Percentiles rank a stretch among this genome's conserved stretches.
Evolutionary conservation across 192 early-diverging fungal species (phyloP).

Genomic region (Dissophora ornata): DNA sequence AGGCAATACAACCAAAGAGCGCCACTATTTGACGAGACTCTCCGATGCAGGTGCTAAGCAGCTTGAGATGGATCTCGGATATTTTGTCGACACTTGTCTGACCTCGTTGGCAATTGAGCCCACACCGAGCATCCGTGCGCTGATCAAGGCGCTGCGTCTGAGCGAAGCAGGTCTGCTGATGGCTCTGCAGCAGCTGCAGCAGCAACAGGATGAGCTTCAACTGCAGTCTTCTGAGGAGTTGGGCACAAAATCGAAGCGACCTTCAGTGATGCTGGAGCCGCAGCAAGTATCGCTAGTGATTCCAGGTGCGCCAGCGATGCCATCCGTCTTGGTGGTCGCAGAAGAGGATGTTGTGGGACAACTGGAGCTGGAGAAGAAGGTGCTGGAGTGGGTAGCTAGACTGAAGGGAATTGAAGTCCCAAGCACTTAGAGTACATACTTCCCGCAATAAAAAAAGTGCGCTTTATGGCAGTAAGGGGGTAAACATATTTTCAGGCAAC

Average conservation of each 20-base stretch:
- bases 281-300: conserved; percentile 27
- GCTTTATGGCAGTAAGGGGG: too few species aligned
- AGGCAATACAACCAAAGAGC: conserved; percentile 6
- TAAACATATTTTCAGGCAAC: too few species aligned
- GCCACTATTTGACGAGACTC: conserved; percentile 28
- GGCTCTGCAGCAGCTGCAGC: conserved; percentile 33
- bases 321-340: conserved; percentile 21
- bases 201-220: conserved; percentile 14
- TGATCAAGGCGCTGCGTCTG: conserved; percentile 34
- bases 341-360: conserved; percentile 27
- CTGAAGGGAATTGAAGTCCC: conserved; percentile 23
- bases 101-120: conserved; percentile 35
- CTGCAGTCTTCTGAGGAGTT: background rate
- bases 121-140: conserved; percentile 28
- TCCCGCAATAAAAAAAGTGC: too few species aligned
- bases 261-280: background rate
- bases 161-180: conserved; percentile 35
- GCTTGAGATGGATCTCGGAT: conserved; percentile 71
- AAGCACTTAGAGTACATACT: conserved; percentile 1
- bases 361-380: conserved; percentile 20
- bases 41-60: conserved; percentile 64
- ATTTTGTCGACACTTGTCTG: conserved; percentile 63
- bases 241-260: background rate
- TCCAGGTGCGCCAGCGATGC: conserved; percentile 37
- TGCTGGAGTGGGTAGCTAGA: conserved; percentile 37